Conservation (phyloP, 306 rosid genomes). For the Vachellia pachyceras region DNA sequence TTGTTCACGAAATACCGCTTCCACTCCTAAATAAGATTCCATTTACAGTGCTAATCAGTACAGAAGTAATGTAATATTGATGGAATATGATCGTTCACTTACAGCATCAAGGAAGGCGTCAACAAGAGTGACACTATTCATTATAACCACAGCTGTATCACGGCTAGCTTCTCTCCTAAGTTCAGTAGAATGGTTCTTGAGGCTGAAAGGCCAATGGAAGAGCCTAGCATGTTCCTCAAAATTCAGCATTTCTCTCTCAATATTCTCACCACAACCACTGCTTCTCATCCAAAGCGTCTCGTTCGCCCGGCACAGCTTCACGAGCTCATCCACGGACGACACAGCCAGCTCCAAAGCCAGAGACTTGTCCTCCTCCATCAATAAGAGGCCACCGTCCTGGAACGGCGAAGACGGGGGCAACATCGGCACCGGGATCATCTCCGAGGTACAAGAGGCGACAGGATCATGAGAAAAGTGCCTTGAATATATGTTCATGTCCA, state of each 20-base stretch:
- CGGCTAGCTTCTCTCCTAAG: conserved; percentile 79
- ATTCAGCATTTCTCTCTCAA: conserved; percentile 72
- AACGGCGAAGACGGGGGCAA: conserved; percentile 57
- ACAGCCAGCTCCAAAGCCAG: conserved; percentile 76
- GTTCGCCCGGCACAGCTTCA: conserved; percentile 65
- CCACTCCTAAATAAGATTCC: too few species aligned
- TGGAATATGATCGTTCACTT: conserved; percentile 32
- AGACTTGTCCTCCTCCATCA: conserved; percentile 76
- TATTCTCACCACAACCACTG: conserved; percentile 17
- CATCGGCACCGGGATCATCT: conserved; percentile 72
- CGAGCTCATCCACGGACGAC: conserved; percentile 66
- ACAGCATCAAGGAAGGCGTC: conserved; percentile 92
- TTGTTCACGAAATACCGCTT: too few species aligned
- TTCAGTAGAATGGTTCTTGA: conserved; percentile 56
- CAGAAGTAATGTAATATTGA: too few species aligned
- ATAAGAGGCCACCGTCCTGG: conserved; percentile 52
- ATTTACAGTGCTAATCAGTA: too few species aligned
- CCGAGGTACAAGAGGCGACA: conserved; percentile 52
- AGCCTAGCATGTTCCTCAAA: conserved; percentile 70
- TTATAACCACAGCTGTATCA: conserved; percentile 76
- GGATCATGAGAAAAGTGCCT: conserved; percentile 63
- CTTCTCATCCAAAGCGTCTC: conserved; percentile 79
- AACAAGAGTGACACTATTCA: conserved; percentile 94
- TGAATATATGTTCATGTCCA: conserved; percentile 87
- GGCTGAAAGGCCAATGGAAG: conserved; percentile 71